phyloP scores from a whole-genome alignment of 148 eudicot species.

The Polygonum aviculare region DNA sequence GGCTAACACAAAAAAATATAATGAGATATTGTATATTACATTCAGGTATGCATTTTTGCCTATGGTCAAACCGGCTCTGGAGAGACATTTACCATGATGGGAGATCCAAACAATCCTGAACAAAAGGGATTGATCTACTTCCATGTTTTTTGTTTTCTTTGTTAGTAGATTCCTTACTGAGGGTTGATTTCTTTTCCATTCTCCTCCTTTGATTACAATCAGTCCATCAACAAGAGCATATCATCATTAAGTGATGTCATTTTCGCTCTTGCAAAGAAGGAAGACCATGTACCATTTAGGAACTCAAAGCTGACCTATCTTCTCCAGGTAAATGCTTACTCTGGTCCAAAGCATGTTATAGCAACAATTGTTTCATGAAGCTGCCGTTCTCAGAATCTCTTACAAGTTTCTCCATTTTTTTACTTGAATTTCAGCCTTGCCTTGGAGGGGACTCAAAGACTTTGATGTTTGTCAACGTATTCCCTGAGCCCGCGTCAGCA shows the following conservation, averaged over 20 bases:
- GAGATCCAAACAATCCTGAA: constrained; percentile 58
- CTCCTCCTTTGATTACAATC: constrained; percentile 11
- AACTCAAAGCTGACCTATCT: too few relatives aligned
- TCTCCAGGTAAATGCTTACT: too few relatives aligned
- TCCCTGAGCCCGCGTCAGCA: too few relatives aligned
- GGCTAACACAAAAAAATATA: not conserved
- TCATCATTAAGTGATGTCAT: constrained; percentile 91
- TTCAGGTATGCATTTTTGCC: constrained; percentile 91
- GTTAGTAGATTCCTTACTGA: not conserved
- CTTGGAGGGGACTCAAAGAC: too few relatives aligned
- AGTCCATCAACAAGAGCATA: constrained; percentile 91
- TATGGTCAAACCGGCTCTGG: constrained; percentile 99
- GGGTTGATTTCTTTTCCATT: not conserved
- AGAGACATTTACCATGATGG: constrained; percentile 99
- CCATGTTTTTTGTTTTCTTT: not conserved
- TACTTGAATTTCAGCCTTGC: too few relatives aligned
- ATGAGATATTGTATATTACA: not conserved
- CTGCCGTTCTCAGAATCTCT: too few relatives aligned
- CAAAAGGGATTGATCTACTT: constrained; percentile 48
- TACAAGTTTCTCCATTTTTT: too few relatives aligned
- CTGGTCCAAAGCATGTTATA: too few relatives aligned
- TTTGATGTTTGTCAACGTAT: too few relatives aligned
- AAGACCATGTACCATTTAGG: too few relatives aligned
- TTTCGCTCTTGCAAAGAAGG: too few relatives aligned
- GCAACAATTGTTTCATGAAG: too few relatives aligned